Evolutionary conservation across 495 filamentous ascomycete species (phyloP).

Genomic region (Penicillium antarcticum): DNA sequence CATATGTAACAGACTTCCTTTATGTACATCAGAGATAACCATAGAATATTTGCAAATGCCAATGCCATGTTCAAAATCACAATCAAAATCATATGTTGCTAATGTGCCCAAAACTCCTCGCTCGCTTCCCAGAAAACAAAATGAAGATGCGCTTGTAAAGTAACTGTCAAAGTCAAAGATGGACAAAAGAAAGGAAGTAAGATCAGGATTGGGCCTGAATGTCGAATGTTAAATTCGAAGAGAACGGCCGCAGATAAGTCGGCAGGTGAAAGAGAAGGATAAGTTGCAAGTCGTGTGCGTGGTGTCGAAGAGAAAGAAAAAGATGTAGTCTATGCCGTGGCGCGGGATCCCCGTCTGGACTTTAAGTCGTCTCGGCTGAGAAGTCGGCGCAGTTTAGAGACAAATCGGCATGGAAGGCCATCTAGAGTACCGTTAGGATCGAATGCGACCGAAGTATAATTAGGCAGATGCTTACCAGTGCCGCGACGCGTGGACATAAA

Average conservation of each 20-base stretch:
- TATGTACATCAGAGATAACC: background rate
- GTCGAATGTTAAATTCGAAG: background rate
- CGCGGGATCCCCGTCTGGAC: slow-evolving; percentile 17
- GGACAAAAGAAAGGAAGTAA: background rate
- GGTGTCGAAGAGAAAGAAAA: background rate
- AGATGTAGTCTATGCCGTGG: slow-evolving; percentile 10
- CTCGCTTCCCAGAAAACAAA: background rate
- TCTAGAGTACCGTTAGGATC: slow-evolving; percentile 9
- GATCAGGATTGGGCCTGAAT: background rate
- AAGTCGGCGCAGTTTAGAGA: slow-evolving; percentile 30
- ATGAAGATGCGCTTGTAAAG: background rate
- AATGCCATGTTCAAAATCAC: background rate
- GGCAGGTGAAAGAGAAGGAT: no score
- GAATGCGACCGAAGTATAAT: background rate
- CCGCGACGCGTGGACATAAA: slow-evolving; percentile 14
- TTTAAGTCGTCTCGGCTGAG: slow-evolving; percentile 32
- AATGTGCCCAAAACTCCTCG: slow-evolving; percentile 3
- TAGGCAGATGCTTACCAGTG: slow-evolving; percentile 23
- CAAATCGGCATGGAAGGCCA: slow-evolving; percentile 22
- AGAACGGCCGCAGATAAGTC: background rate
- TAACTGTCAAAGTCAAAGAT: background rate
- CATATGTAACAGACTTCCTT: background rate
- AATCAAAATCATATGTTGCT: background rate
- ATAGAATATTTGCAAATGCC: background rate
- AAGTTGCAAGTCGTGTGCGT: no score